phyloP scores from a whole-genome alignment of 2,329 filamentous ascomycete genomes.

The Fusarium tupiense region DNA sequence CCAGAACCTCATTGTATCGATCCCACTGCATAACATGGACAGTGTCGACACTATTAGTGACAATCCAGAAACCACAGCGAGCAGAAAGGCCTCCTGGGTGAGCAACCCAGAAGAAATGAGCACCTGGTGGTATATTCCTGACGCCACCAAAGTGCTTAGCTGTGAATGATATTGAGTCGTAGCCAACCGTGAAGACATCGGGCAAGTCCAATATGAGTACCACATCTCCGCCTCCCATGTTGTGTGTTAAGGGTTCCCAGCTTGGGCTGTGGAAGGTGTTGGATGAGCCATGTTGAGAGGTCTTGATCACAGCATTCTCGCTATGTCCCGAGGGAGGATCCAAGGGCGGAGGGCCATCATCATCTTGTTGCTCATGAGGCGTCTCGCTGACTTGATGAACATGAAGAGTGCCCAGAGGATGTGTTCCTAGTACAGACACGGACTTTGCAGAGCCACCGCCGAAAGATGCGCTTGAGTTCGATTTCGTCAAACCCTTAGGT shows the following conservation, averaged over 20 bases:
- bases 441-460: slow-evolving; percentile 47
- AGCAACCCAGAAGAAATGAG: slow-evolving; percentile 69
- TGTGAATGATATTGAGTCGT: slow-evolving; percentile 61
- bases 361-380: slow-evolving; percentile 28
- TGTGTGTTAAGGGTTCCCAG: slow-evolving; percentile 38
- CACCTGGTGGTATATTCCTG: slow-evolving; percentile 62
- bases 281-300: background rate
- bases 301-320: background rate
- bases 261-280: slow-evolving; percentile 7
- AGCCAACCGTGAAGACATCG: slow-evolving; percentile 61
- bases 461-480: slow-evolving; percentile 46
- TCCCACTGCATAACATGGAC: slow-evolving; percentile 66
- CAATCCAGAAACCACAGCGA: slow-evolving; percentile 68
- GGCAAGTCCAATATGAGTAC: slow-evolving; percentile 64
- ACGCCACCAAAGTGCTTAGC: slow-evolving; percentile 62
- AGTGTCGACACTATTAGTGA: slow-evolving; percentile 47
- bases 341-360: slow-evolving; percentile 45
- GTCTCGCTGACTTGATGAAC: slow-evolving; percentile 47
- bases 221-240: slow-evolving; percentile 57
- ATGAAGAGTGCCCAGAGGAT: slow-evolving; percentile 56
- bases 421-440: slow-evolving; percentile 50
- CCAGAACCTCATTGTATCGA: slow-evolving; percentile 63
- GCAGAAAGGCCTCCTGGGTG: slow-evolving; percentile 58
- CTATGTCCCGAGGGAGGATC: slow-evolving; percentile 35
- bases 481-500: slow-evolving; percentile 47